These are phyloP conservation scores for Daldinia decipiens DNA, from an alignment of 495 filamentous ascomycete species.

Conservation along the genomic window DNA sequence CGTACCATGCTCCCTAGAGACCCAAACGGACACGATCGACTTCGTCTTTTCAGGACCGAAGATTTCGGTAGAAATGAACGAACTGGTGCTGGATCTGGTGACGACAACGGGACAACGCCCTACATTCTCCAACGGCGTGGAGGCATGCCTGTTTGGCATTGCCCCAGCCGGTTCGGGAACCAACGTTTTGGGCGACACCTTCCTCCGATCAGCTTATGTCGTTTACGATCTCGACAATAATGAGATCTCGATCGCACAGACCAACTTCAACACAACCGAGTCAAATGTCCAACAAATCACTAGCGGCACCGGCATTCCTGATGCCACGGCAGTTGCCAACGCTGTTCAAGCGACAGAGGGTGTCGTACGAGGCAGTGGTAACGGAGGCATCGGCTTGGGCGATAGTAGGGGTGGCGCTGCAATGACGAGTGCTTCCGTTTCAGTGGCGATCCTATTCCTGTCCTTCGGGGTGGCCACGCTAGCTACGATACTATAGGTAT, in stretches of 20 bases:
- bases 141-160: slow-evolving; percentile 80
- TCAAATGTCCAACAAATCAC: slow-evolving; percentile 78
- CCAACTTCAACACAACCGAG: slow-evolving; percentile 78
- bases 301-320: slow-evolving; percentile 72
- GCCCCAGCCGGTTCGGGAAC: slow-evolving; percentile 71
- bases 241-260: slow-evolving; percentile 86
- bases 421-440: slow-evolving; percentile 2
- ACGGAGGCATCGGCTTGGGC: slow-evolving; percentile 36
- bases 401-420: slow-evolving; percentile 14
- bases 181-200: slow-evolving; percentile 88
- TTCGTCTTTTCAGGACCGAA: slow-evolving; percentile 74
- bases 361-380: slow-evolving; percentile 32
- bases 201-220: slow-evolving; percentile 89
- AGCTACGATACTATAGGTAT: slow-evolving; percentile 20
- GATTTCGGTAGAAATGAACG: slow-evolving; percentile 78
- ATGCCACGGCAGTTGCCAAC: slow-evolving; percentile 72
- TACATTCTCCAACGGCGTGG: slow-evolving; percentile 68
- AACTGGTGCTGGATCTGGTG: slow-evolving; percentile 77
- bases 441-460: slow-evolving; percentile 24
- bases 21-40: slow-evolving; percentile 65
- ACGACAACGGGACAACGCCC: slow-evolving; percentile 59
- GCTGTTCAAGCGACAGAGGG: slow-evolving; percentile 67
- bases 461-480: slow-evolving; percentile 26
- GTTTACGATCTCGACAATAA: slow-evolving; percentile 92
- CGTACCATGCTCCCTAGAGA: slow-evolving; percentile 76